Conservation (phyloP, 176 grass and related monocot genomes). For the Oryza meridionalis region DNA sequence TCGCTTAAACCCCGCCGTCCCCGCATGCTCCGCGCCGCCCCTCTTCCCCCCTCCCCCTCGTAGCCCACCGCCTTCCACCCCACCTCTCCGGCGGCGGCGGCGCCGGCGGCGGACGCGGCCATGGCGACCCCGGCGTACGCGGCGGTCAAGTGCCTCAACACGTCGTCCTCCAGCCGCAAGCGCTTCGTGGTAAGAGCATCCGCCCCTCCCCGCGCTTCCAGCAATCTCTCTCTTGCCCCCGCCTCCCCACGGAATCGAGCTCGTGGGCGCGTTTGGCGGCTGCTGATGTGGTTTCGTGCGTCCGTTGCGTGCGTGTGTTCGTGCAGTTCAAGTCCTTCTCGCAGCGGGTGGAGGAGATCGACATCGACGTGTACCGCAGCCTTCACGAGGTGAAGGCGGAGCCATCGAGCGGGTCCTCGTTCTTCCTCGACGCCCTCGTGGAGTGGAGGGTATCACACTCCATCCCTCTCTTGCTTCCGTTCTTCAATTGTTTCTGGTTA, state of each 20-base stretch:
- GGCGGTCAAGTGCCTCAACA: conserved; percentile 86
- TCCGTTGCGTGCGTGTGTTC: background rate
- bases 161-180: conserved; percentile 59
- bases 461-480: conserved; percentile 1
- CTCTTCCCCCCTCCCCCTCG: background rate
- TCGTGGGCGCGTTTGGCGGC: background rate
- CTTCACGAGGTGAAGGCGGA: conserved; percentile 68
- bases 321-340: conserved; percentile 93
- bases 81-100: background rate
- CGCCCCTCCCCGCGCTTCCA: background rate
- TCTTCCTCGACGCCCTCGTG: conserved; percentile 71
- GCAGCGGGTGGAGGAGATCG: conserved; percentile 76
- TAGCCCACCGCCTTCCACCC: background rate
- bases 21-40: background rate
- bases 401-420: conserved; percentile 78
- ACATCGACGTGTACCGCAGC: conserved; percentile 84
- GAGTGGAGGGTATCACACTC: conserved; percentile 74
- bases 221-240: background rate
- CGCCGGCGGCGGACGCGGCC: background rate
- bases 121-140: conserved; percentile 69
- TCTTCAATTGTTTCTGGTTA: background rate
- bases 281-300: conserved; percentile 16
- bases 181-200: conserved; percentile 72
- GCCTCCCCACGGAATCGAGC: conserved; percentile 13
- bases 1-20: conserved; percentile 50